A percentile compares a stretch with the other conserved stretches of the same genome.
phyloP scores from a whole-genome alignment of 345 rosid species.

The Ailanthus altissimus region DNA sequence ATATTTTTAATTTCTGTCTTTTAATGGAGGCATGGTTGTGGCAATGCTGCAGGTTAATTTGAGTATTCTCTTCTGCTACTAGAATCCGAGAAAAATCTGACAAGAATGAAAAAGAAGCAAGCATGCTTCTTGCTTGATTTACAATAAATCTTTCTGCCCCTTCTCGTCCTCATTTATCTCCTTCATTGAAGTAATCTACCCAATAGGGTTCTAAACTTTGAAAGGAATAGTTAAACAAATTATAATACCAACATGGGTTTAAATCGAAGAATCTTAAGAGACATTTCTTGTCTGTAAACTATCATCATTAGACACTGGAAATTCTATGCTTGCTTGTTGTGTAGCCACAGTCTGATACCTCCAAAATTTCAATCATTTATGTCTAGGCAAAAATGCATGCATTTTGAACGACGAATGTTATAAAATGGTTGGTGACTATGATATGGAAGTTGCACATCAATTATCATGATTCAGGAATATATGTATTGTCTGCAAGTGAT shows the following conservation, averaged over 20 bases:
- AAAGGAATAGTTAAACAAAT: not conserved
- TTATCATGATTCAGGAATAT: constrained; percentile 5
- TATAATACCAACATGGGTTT: not conserved
- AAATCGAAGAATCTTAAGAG: not conserved
- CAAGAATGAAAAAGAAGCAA: constrained; percentile 5
- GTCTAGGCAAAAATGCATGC: not conserved
- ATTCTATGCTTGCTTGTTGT: not conserved
- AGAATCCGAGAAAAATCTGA: not conserved
- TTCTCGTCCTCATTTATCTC: not conserved
- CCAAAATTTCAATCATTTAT: not conserved
- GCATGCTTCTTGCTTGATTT: constrained; percentile 5
- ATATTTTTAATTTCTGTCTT: not conserved
- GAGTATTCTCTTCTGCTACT: not conserved
- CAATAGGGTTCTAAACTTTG: not conserved
- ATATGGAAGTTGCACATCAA: not conserved
- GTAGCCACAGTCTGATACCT: not conserved
- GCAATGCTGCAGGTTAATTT: not conserved
- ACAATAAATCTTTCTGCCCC: not conserved
- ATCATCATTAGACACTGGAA: not conserved
- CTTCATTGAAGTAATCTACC: not conserved
- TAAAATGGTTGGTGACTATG: not conserved
- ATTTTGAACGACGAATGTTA: not conserved
- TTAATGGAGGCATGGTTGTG: not conserved
- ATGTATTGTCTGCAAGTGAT: not conserved
- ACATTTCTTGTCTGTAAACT: not conserved